Percentiles rank a stretch among this genome's conserved stretches.
These are phyloP conservation scores for Metschnikowia chrysomelidarum DNA, from an alignment of 805 yeast species.

Conservation along the genomic window DNA sequence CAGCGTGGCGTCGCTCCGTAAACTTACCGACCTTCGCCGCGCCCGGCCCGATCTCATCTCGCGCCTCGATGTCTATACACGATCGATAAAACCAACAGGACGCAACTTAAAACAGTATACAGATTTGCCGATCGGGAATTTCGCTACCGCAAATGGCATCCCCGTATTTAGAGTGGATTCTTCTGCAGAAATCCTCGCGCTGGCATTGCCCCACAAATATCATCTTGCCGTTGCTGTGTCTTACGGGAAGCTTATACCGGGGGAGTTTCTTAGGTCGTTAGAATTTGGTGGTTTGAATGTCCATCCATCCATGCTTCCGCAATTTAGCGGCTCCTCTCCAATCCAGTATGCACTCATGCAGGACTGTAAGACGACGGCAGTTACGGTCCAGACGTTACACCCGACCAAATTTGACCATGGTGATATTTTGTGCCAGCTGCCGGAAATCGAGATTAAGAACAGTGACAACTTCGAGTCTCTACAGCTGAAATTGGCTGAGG, in stretches of 20 bases:
- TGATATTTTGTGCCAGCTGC: slow-evolving; percentile 58
- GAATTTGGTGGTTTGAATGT: slow-evolving; percentile 77
- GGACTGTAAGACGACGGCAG: slow-evolving; percentile 67
- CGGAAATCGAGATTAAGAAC: slow-evolving; percentile 36
- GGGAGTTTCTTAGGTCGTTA: slow-evolving; percentile 45
- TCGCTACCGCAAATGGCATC: slow-evolving; percentile 33
- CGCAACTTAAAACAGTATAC: slow-evolving; percentile 45
- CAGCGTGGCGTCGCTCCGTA: slow-evolving; percentile 53
- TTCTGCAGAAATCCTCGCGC: slow-evolving; percentile 17
- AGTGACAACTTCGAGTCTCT: slow-evolving; percentile 48
- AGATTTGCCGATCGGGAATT: slow-evolving; percentile 54
- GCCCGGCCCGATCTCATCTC: slow-evolving; percentile 22
- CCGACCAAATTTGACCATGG: slow-evolving; percentile 87
- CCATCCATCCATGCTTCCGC: slow-evolving; percentile 88
- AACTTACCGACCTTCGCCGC: slow-evolving; percentile 26
- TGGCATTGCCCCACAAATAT: slow-evolving; percentile 27
- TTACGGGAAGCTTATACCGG: slow-evolving; percentile 80
- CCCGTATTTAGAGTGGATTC: slow-evolving; percentile 52
- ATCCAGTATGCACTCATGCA: slow-evolving; percentile 75
- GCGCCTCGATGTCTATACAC: slow-evolving; percentile 58
- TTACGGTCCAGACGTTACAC: slow-evolving; percentile 85
- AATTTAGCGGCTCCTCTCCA: slow-evolving; percentile 86
- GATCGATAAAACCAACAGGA: slow-evolving; percentile 64
- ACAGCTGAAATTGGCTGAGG: slow-evolving; percentile 48
- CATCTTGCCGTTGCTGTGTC: slow-evolving; percentile 88